A percentile compares a stretch with the other conserved stretches of the same genome.
Conservation (phyloP, 495 filamentous ascomycete genomes). For the Neurospora cerealis region DNA sequence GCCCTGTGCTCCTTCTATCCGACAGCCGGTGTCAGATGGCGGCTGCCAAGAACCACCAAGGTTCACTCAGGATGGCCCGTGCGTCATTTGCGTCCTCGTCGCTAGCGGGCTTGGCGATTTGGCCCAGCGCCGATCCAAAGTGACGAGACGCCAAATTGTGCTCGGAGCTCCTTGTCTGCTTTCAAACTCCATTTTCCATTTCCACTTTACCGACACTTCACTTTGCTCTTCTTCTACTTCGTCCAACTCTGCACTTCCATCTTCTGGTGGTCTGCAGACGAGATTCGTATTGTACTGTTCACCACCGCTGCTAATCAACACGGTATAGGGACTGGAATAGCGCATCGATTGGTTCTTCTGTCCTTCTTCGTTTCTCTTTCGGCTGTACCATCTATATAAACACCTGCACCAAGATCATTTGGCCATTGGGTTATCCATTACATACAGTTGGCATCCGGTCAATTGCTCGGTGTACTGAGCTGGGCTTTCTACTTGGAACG, state of each 20-base stretch:
- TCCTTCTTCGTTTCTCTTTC: neutral
- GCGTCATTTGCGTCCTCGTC: neutral
- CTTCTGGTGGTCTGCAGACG: neutral
- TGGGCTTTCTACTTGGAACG: neutral
- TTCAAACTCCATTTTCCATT: neutral
- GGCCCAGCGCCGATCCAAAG: neutral
- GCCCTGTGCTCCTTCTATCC: neutral
- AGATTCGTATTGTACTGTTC: neutral
- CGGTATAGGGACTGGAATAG: neutral
- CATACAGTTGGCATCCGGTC: neutral
- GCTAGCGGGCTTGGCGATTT: neutral
- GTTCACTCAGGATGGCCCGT: neutral
- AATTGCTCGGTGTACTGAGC: neutral
- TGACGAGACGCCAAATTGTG: neutral
- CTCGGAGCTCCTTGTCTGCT: neutral
- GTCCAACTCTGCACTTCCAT: neutral
- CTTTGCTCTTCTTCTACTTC: neutral
- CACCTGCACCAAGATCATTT: neutral
- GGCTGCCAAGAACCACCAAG: neutral
- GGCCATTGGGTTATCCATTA: neutral
- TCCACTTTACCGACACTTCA: neutral
- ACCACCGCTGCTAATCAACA: neutral
- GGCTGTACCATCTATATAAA: neutral
- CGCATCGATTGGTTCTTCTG: neutral
- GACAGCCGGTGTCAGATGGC: neutral